Evolutionary conservation across 345 rosid species (phyloP).

Genomic region (Populus alba): DNA sequence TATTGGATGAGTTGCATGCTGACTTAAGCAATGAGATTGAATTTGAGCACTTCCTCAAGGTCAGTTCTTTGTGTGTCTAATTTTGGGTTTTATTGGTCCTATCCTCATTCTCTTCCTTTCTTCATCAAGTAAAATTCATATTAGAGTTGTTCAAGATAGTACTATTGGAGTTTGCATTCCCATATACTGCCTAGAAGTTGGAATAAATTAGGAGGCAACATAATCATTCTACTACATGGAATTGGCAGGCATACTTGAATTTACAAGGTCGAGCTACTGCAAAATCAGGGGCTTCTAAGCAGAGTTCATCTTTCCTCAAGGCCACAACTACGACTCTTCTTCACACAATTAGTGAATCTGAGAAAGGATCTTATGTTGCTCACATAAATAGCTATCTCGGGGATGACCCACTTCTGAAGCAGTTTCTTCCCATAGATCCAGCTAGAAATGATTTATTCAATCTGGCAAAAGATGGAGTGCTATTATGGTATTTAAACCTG

Average conservation of each 20-base stretch:
- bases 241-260: conserved; percentile 54
- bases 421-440: conserved; percentile 19
- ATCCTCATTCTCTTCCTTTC: background rate
- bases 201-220: too few relatives aligned
- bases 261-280: conserved; percentile 59
- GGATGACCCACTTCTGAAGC: conserved; percentile 43
- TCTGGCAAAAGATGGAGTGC: conserved; percentile 84
- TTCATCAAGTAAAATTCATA: background rate
- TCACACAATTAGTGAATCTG: too few relatives aligned
- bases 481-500: conserved; percentile 56
- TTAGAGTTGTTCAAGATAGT: background rate
- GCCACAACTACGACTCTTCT: conserved; percentile 13
- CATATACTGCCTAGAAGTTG: too few relatives aligned
- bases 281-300: conserved; percentile 60
- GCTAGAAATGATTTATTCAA: conserved; percentile 62
- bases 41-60: conserved; percentile 81
- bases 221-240: background rate
- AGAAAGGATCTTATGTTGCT: too few relatives aligned
- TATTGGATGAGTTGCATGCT: background rate
- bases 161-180: too few relatives aligned
- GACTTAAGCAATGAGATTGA: conserved; percentile 46
- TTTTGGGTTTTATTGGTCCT: background rate
- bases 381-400: conserved; percentile 41
- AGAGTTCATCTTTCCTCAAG: conserved; percentile 67
- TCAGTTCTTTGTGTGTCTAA: conserved; percentile 23